Percentiles rank a stretch among this genome's conserved stretches.
These are phyloP conservation scores for Aspergillus awamori DNA, from an alignment of 2,329 filamentous ascomycete genomes.

Conservation along the genomic window DNA sequence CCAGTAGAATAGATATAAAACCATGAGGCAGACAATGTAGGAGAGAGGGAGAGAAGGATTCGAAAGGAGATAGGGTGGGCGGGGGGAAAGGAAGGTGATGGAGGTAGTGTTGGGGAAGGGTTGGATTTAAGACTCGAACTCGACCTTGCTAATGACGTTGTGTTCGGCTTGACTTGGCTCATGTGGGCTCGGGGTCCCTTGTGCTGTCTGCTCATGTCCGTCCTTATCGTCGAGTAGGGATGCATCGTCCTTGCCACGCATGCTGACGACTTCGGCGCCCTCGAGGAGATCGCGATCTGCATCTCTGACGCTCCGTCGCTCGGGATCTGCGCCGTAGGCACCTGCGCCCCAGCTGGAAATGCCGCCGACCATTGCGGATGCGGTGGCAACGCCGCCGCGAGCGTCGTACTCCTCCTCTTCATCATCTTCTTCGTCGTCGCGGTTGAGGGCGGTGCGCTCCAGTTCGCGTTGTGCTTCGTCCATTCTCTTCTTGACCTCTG, in stretches of 20 bases:
- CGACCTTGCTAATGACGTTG: conserved; percentile 41
- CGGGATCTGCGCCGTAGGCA: conserved; percentile 58
- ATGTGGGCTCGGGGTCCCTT: not conserved
- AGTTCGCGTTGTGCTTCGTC: conserved; percentile 93
- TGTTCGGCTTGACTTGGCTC: conserved; percentile 20
- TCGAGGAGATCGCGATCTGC: conserved; percentile 66
- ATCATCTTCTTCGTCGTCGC: conserved; percentile 68
- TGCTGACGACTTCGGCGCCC: conserved; percentile 69
- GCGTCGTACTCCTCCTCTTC: conserved; percentile 69
- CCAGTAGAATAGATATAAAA: not conserved
- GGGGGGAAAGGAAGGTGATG: not conserved
- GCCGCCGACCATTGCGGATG: conserved; percentile 36
- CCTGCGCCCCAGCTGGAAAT: conserved; percentile 44
- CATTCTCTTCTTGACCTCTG: conserved; percentile 88
- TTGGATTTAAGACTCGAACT: conserved; percentile 35
- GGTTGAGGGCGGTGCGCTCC: conserved; percentile 75
- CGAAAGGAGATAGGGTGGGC: not conserved
- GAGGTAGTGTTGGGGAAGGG: not conserved
- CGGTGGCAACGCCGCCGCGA: conserved; percentile 21
- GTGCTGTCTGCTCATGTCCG: conserved; percentile 3
- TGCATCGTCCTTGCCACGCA: conserved; percentile 37
- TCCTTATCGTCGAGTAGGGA: conserved; percentile 35
- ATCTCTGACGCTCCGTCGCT: conserved; percentile 55
- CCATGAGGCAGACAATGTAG: not conserved
- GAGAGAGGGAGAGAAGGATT: not conserved